Conservation (phyloP, 305 asterid species). For the Plantago lanceolata region DNA sequence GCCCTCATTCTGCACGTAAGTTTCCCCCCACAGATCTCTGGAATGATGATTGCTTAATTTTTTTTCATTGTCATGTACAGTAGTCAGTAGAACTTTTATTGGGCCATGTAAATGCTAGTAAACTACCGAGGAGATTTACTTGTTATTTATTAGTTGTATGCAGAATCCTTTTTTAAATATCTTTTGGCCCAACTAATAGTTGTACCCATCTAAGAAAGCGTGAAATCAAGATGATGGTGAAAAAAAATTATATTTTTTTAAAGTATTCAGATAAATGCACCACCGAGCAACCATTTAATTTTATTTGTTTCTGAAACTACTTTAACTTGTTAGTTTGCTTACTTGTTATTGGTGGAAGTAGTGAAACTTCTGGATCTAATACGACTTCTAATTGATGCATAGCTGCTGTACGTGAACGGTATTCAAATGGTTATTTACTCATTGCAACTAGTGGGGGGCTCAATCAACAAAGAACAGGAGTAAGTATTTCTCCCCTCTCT, state of each 20-base stretch:
- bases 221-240: background rate
- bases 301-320: conserved; percentile 14
- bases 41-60: background rate
- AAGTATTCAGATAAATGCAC: conserved; percentile 6
- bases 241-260: too few species aligned
- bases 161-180: background rate
- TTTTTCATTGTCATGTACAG: background rate
- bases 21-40: conserved; percentile 20
- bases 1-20: conserved; percentile 68
- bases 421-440: conserved; percentile 91
- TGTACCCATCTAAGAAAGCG: conserved; percentile 15
- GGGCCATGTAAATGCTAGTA: too few species aligned
- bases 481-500: conserved; percentile 42
- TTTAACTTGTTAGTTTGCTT: conserved; percentile 21
- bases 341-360: conserved; percentile 20
- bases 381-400: conserved; percentile 32
- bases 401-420: conserved; percentile 75
- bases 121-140: too few species aligned
- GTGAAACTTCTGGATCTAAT: conserved; percentile 26
- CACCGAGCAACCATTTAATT: conserved; percentile 16
- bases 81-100: too few species aligned
- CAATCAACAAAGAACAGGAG: conserved; percentile 97
- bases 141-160: too few species aligned
- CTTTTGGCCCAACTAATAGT: conserved; percentile 8
- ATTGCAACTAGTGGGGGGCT: conserved; percentile 99